phyloP scores from a whole-genome alignment of 2,329 filamentous ascomycete genomes.

The Aotearoamyces nothofagi region DNA sequence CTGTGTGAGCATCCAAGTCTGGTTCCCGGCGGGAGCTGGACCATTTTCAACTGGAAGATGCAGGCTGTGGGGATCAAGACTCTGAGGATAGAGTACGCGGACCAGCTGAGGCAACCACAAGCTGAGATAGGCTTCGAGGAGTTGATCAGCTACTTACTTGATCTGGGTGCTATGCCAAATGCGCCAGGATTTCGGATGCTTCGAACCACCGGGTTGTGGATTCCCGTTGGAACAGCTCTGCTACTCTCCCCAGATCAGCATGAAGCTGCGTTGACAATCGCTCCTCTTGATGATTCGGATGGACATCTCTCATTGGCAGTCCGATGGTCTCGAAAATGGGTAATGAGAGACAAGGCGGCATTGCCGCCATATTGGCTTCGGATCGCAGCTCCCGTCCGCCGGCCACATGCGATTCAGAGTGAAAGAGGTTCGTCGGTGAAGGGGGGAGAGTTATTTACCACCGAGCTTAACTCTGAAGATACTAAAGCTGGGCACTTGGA shows the following conservation, averaged over 20 bases:
- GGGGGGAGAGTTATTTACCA: too few relatives aligned
- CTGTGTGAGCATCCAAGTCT: conserved; percentile 32
- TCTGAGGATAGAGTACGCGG: conserved; percentile 46
- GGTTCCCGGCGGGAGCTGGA: conserved; percentile 48
- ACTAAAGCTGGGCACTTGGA: neutral
- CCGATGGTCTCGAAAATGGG: conserved; percentile 39
- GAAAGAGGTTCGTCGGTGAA: too few relatives aligned
- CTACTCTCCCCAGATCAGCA: conserved; percentile 35
- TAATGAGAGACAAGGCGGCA: conserved; percentile 31
- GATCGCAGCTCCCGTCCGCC: conserved; percentile 27
- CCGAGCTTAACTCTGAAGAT: neutral
- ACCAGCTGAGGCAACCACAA: conserved; percentile 29
- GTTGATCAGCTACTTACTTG: conserved; percentile 44
- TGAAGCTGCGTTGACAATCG: conserved; percentile 34
- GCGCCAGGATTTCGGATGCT: conserved; percentile 41
- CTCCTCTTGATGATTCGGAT: conserved; percentile 42
- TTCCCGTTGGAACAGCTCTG: conserved; percentile 39
- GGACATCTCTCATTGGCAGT: conserved; percentile 41
- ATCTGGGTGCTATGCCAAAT: conserved; percentile 46
- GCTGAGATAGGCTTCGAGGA: conserved; percentile 40
- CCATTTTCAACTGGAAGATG: conserved; percentile 50
- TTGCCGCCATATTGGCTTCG: conserved; percentile 45
- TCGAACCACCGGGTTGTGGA: conserved; percentile 42
- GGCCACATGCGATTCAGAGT: too few relatives aligned
- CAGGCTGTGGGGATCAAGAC: conserved; percentile 44